Percentiles rank a stretch among this genome's conserved stretches.
Conservation (phyloP, 352 stramenopile species). For the Phytophthora pisi region DNA sequence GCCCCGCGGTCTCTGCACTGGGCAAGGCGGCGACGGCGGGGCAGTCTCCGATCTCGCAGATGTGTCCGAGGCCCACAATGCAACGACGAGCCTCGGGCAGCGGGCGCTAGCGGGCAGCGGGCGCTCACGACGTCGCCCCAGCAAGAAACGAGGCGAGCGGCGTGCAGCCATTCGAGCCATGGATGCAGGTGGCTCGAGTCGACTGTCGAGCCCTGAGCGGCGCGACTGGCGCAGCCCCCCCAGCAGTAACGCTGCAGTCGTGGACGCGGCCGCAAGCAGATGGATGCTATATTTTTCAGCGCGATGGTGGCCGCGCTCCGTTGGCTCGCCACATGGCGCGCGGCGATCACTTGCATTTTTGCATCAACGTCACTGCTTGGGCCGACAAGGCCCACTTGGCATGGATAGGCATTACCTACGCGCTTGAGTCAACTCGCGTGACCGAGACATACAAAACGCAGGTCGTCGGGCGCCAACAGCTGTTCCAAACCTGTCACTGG, state of each 20-base stretch:
- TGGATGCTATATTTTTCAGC: conserved; percentile 26
- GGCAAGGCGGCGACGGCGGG: conserved; percentile 4
- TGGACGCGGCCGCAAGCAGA: conserved; percentile 24
- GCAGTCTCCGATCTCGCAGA: conserved; percentile 28
- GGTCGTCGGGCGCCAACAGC: conserved; percentile 18
- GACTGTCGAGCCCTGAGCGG: background rate
- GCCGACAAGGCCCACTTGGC: conserved; percentile 12
- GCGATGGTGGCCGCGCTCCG: conserved; percentile 6
- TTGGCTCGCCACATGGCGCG: conserved; percentile 15
- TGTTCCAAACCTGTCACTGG: conserved; percentile 36
- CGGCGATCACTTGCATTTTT: background rate
- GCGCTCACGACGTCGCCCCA: conserved; percentile 6
- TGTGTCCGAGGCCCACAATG: conserved; percentile 31
- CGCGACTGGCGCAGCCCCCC: conserved; percentile 12
- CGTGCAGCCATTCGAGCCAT: conserved; percentile 8
- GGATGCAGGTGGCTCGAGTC: background rate
- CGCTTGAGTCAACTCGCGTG: conserved; percentile 33
- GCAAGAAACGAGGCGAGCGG: conserved; percentile 20
- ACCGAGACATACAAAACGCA: conserved; percentile 25
- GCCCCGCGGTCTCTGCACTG: conserved; percentile 17
- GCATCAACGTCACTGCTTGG: background rate
- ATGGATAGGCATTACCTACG: conserved; percentile 33
- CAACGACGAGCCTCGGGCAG: conserved; percentile 16
- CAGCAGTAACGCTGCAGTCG: conserved; percentile 25
- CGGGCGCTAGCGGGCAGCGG: no score